Evolutionary conservation across 176 grass and related monocot species (phyloP), one percentile per base, ranked within the genome.

Genomic region (Oryza punctata): DNA sequence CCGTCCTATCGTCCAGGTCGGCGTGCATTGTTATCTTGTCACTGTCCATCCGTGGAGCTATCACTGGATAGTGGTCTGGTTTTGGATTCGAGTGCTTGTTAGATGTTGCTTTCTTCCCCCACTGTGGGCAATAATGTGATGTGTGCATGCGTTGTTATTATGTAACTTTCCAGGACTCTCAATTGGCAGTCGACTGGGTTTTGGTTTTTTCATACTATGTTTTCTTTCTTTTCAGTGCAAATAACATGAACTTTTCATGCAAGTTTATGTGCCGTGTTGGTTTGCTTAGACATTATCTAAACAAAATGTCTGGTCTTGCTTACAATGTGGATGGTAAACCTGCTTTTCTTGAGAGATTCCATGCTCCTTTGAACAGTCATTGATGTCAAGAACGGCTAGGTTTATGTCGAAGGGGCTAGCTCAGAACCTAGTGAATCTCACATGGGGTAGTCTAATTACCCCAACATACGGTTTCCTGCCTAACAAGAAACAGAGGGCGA

Each of bases 61-160:
- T 80, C 65, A 57, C 64, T 35, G 78, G 64, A 73, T 26, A 26
- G 10, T 30, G 5, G 24, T 10, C 11, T 72, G 54, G 47, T 73
- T 40, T 82, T 73, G 28, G 80, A 82, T 64, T 16, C 46, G 37
- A 82, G 72, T 64, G 80, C 25, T 18, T 41, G 27, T 46, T 74
- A 30, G 25, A 3, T 74, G 45, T 47, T 29, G 12, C 40, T 72
- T 44, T 71, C 69, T 44, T 43, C 35, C 25, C 18, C 52, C 24
- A 26, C 41, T 19, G 18, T 50, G 64, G 78, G 43, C 29, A 69
- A 35, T 69, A 69, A 80, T 35, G 44, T 69, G 6, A 16, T 15
- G 27, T 32, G 77, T 65, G n/a, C 77, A 23, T 68, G 27, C 28
- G n/a, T 80, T 80, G 28, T 69, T 69, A 69, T 69, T 44, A 12